These are phyloP conservation scores for Candida dendrica DNA, from an alignment of 805 yeast species.

Conservation along the genomic window DNA sequence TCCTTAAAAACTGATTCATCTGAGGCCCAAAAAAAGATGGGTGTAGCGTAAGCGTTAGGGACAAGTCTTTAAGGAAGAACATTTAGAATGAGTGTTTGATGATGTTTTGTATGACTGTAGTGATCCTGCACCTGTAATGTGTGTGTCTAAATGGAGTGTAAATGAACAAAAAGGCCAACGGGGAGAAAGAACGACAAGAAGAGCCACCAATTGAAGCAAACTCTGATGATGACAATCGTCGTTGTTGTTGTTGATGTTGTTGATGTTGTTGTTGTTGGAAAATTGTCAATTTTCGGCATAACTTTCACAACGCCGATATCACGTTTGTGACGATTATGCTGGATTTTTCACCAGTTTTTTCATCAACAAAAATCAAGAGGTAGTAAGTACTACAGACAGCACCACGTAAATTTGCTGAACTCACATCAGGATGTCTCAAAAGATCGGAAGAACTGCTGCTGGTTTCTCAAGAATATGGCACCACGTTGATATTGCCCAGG, in stretches of 20 bases:
- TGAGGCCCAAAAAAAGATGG: conserved; percentile 98
- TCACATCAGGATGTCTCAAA: background rate
- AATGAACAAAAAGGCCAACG: no score
- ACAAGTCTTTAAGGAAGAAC: conserved; percentile 70
- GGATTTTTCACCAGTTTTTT: background rate
- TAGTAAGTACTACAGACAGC: no score
- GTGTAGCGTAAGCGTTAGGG: conserved; percentile 86
- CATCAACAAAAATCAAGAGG: no score
- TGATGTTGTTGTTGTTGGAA: background rate
- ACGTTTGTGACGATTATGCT: background rate
- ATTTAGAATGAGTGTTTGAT: conserved; percentile 10
- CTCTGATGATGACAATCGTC: background rate
- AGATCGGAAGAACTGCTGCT: conserved; percentile 38
- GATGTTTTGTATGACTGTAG: background rate
- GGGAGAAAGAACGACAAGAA: no score
- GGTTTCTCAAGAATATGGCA: conserved; percentile 91
- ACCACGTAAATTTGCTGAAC: no score
- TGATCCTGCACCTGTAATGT: background rate
- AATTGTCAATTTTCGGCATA: background rate
- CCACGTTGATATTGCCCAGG: conserved; percentile 84
- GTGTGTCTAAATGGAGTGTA: background rate
- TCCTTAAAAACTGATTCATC: conserved; percentile 88
- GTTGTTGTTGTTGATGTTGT: background rate
- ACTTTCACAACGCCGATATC: background rate
- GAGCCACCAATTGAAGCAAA: background rate